Conservation (phyloP, 495 filamentous ascomycete species). For the Aspergillus mulundensis region DNA sequence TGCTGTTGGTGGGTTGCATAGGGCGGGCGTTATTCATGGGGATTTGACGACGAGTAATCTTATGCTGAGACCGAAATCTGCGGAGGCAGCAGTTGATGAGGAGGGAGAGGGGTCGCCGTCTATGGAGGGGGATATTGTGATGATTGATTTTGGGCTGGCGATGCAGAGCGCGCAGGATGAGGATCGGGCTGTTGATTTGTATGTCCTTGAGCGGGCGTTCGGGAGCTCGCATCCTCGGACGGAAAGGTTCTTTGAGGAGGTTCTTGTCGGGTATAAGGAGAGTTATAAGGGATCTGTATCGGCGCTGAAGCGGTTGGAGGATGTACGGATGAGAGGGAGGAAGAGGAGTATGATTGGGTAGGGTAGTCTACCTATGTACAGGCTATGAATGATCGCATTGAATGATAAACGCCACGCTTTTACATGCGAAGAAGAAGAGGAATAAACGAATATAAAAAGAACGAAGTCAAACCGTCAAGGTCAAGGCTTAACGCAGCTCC, state of each 20-base stretch:
- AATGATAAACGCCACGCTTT: constrained; percentile 6
- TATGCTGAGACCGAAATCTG: constrained; percentile 58
- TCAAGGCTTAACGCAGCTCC: constrained; percentile 34
- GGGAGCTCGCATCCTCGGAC: constrained; percentile 88
- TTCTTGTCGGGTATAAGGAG: constrained; percentile 58
- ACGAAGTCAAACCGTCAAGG: background rate
- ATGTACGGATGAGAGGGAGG: constrained; percentile 91
- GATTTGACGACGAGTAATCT: constrained; percentile 98
- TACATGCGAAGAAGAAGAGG: constrained; percentile 6
- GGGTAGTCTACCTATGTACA: constrained; percentile 5
- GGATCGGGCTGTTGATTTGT: constrained; percentile 93
- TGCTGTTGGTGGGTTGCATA: constrained; percentile 77
- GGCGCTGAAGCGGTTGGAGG: constrained; percentile 76
- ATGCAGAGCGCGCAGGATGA: constrained; percentile 79
- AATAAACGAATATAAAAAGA: background rate
- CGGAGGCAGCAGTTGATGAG: constrained; percentile 11
- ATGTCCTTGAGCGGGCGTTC: constrained; percentile 96
- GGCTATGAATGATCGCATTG: background rate
- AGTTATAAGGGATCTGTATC: constrained; percentile 54
- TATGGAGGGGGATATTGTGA: constrained; percentile 68
- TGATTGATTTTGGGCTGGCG: constrained; percentile 96
- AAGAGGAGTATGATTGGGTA: constrained; percentile 97
- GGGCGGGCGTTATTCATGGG: constrained; percentile 80
- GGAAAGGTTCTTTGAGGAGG: constrained; percentile 66
- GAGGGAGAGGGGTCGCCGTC: constrained; percentile 27